These are phyloP conservation scores for Cladorrhinum sp. DNA, from an alignment of 2,329 filamentous ascomycete species.

Conservation along the genomic window DNA sequence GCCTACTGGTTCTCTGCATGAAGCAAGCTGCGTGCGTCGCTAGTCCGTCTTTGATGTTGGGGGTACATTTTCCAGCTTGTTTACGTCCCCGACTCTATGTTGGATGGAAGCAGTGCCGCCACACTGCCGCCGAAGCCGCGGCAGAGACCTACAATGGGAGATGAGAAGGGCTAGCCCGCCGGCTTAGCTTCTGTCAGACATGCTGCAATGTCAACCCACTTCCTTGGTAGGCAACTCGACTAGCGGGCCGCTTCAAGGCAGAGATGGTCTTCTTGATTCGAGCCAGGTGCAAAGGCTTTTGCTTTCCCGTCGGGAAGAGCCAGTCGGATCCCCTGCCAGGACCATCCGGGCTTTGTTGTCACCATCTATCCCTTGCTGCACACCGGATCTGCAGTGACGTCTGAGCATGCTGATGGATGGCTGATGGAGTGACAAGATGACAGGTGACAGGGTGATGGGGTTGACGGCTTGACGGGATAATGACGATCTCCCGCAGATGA, in stretches of 20 bases:
- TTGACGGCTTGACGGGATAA: not conserved
- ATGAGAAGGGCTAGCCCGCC: not conserved
- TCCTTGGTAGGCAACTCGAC: not conserved
- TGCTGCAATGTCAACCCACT: constrained; percentile 3
- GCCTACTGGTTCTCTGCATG: not conserved
- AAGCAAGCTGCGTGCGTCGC: not conserved
- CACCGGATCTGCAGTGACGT: not conserved
- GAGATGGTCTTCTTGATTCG: not conserved
- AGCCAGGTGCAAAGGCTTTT: not conserved
- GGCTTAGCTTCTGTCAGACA: constrained; percentile 4
- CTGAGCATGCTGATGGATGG: not conserved
- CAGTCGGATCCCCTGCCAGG: not conserved
- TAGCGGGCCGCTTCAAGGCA: not conserved
- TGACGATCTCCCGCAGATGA: constrained; percentile 3
- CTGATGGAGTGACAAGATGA: too few species aligned
- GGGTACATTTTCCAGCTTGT: not conserved
- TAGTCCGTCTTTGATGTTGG: not conserved
- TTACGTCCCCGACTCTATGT: not conserved
- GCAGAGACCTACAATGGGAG: not conserved
- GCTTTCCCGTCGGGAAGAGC: not conserved
- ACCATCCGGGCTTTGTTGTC: constrained; percentile 2
- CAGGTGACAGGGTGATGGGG: too few species aligned
- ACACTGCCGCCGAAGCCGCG: constrained; percentile 3
- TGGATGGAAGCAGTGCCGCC: not conserved
- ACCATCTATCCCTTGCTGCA: not conserved